Evolutionary conservation across 768 basidiomycete species (phyloP).

Genomic region (Steccherinum ochraceum): DNA sequence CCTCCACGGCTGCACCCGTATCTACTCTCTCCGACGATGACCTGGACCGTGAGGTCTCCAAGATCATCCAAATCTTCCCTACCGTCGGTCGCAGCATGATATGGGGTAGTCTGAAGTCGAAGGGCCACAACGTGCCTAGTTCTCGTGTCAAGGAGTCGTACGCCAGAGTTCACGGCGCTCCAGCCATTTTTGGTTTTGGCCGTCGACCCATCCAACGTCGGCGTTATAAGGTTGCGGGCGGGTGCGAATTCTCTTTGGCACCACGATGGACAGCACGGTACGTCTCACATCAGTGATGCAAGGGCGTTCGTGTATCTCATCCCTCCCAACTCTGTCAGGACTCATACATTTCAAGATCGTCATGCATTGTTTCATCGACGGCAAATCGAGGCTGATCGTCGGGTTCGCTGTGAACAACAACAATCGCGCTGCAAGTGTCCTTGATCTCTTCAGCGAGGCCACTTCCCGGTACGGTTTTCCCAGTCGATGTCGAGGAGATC

Average conservation of each 20-base stretch:
- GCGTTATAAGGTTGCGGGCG: slow-evolving; percentile 14
- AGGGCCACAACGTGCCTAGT: slow-evolving; percentile 12
- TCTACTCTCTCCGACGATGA: neutral
- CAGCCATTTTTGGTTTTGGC: slow-evolving; percentile 3
- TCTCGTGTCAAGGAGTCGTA: slow-evolving; percentile 10
- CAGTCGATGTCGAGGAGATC: slow-evolving; percentile 19
- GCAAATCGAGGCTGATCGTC: slow-evolving; percentile 15
- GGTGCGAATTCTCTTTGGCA: slow-evolving; percentile 23
- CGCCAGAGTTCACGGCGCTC: slow-evolving; percentile 10
- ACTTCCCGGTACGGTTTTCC: slow-evolving; percentile 14
- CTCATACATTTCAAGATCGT: slow-evolving; percentile 18
- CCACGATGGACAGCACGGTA: slow-evolving; percentile 24
- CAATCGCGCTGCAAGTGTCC: slow-evolving; percentile 14
- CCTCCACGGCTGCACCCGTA: neutral
- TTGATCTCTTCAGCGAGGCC: slow-evolving; percentile 11
- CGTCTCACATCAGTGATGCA: neutral
- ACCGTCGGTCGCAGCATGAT: slow-evolving; percentile 16
- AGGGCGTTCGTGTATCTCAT: neutral
- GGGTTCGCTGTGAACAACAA: slow-evolving; percentile 12
- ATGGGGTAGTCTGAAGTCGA: slow-evolving; percentile 8
- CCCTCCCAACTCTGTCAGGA: slow-evolving; percentile 2
- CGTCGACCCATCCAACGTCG: slow-evolving; percentile 8
- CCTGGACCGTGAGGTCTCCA: slow-evolving; percentile 4
- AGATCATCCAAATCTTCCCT: slow-evolving; percentile 14
- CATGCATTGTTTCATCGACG: slow-evolving; percentile 21